A percentile compares a stretch with the other conserved stretches of the same genome.
Conservation (phyloP, 495 filamentous ascomycete species). For the Daldinia concentrica region DNA sequence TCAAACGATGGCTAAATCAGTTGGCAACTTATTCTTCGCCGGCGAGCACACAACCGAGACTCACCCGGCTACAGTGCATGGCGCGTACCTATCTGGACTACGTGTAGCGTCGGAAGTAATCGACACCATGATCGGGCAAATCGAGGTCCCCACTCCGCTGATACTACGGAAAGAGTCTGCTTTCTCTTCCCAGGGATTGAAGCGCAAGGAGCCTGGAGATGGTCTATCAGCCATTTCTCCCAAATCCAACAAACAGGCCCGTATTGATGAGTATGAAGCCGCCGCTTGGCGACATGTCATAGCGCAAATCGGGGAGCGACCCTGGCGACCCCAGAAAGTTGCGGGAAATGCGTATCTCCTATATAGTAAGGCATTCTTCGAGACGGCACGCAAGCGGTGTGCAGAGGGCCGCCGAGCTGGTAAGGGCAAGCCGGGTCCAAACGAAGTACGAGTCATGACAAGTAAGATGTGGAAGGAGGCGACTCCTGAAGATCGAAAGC, state of each 20-base stretch:
- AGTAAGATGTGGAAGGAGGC: constrained; percentile 91
- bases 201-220: constrained; percentile 63
- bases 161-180: constrained; percentile 69
- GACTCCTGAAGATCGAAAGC: constrained; percentile 69
- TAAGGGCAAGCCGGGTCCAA: constrained; percentile 73
- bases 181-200: constrained; percentile 47
- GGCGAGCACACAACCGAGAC: constrained; percentile 95
- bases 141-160: constrained; percentile 76
- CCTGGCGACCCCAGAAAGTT: constrained; percentile 72
- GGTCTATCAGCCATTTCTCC: constrained; percentile 22
- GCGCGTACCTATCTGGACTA: constrained; percentile 92
- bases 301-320: constrained; percentile 74
- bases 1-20: constrained; percentile 84
- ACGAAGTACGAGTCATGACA: constrained; percentile 82
- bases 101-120: constrained; percentile 88
- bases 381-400: constrained; percentile 74
- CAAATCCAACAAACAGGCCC: constrained; percentile 61
- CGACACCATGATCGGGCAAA: constrained; percentile 79
- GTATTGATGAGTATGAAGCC: constrained; percentile 74
- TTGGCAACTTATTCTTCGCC: constrained; percentile 94
- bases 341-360: constrained; percentile 78
- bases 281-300: constrained; percentile 75
- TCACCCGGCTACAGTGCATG: constrained; percentile 96
- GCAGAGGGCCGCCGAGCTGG: constrained; percentile 71
- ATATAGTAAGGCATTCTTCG: constrained; percentile 83